Evolutionary conservation across 2,329 filamentous ascomycete species (phyloP), one percentile per base, ranked within the genome.

Genomic region (Aureobasidium sp.): DNA sequence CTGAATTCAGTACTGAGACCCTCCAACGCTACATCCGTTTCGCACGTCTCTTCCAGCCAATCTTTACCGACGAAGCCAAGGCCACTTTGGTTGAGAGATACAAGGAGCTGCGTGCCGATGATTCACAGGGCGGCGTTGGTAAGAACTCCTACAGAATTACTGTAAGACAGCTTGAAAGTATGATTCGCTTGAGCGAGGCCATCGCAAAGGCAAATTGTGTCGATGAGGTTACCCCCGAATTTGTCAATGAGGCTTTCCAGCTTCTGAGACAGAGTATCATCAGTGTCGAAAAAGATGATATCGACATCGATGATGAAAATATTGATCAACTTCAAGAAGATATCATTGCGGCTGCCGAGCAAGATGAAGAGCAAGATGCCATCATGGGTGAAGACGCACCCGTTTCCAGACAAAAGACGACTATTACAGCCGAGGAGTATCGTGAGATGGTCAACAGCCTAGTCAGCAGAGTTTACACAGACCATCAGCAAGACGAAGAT

Each of bases 181-280:
- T 99, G 82, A 97, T 99, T 67, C 91, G 94, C 66, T 79, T 99
- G 62, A 93, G 89, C 61, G 94, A 99, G 75, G 94, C 94, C n/a
- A 97, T 99, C 67, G 94, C 94, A 63, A 97, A 97, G 76, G 91
- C 92, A 63, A 97, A 96, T 73, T 99, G 94, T 72, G 91, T 96
- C 15, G 89, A 93, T 69, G 92, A 97, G 66, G 89, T 99, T 65
- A 87, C 86, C 0, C 82, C 89, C 1, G 84, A 84, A 0, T 96
- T 97, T 76, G 94, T 99, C 17, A 83, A 88, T 44, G 94, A 99
- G 76, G 94, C 93, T 0, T 97, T 88, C 75, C 91, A 94, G 69
- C 83, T 99, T 10, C 84, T 99, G 13, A 83, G 92, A 46, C 92
- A 97, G 76, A 94, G 89, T 74, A 99, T 99, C 73, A 97, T 99